Evolutionary conservation across 2,329 filamentous ascomycete species (phyloP), one percentile per base, ranked within the genome.

Genomic region (Diaporthe velutina): DNA sequence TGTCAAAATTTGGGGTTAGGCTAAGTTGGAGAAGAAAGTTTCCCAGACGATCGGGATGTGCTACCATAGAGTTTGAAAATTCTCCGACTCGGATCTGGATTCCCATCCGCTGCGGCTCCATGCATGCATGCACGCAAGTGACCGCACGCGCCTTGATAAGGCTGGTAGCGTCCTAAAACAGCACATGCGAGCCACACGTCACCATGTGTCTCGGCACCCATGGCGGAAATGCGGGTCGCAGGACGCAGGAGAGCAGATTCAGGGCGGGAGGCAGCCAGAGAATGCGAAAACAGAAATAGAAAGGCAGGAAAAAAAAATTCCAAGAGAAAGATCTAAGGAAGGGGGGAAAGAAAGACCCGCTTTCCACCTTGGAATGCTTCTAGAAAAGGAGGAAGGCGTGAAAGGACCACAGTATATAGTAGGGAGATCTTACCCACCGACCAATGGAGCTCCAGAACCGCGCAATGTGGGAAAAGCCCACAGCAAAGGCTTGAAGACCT

Each of bases 401-500:
- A 30, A 38, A 68, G 45, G 64, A 54, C 64, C 64, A 68, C 48
- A 68, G 64, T 54, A 54, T 68, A 68, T 54, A 54, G 64, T 68
- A 68, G 33, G 45, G 33, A 68, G 64, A 68, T 40, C 40, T 54
- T 28, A 52, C 7, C 30, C 33, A 28, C 8, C 17, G 30, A 54
- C 64, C 64, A 68, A 68, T 68, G 64, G 33, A 19, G 19, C 7
- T 15, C 33, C 33, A 68, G 33, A 28, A 28, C 33, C 15, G 33
- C 30, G 22, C 33, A 68, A 52, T 40, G 48, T 52, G 64, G 64
- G 33, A 40, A 54, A 45, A 67, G 9, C 25, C 52, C 57, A 67
- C 17, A 33, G 48, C 40, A 58, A 74, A 67, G 73, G 57, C 73
- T 72, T 74, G 54, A 72, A 45, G 58, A 67, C 58, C 70, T 72